Evolutionary conservation across 257 asterid species (phyloP).

Genomic region (Perilla frutescens): DNA sequence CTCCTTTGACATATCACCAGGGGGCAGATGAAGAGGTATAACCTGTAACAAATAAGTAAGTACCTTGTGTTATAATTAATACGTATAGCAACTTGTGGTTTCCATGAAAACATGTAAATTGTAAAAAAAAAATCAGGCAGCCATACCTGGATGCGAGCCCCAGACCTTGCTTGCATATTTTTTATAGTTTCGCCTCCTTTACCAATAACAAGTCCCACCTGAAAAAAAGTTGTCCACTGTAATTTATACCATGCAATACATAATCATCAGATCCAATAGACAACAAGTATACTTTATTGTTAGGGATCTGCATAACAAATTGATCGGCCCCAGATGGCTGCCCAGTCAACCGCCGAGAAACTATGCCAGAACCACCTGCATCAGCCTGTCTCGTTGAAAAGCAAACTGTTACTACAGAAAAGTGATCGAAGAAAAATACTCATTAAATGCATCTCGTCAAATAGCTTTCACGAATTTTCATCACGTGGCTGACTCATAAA

Average conservation of each 20-base stretch:
- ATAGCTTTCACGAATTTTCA: slow-evolving; percentile 4
- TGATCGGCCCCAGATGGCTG: slow-evolving; percentile 72
- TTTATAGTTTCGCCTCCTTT: slow-evolving; percentile 98
- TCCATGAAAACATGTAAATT: too few relatives aligned
- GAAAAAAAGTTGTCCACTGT: slow-evolving; percentile 28
- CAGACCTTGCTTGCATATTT: slow-evolving; percentile 83
- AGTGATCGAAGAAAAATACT: not conserved
- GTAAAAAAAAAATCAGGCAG: not conserved
- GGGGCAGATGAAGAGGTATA: slow-evolving; percentile 88
- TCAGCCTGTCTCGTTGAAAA: slow-evolving; percentile 66
- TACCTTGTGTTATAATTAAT: too few relatives aligned
- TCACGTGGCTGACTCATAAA: slow-evolving; percentile 11
- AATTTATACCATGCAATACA: not conserved
- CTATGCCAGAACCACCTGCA: slow-evolving; percentile 75
- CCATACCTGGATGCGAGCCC: slow-evolving; percentile 89
- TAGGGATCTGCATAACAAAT: slow-evolving; percentile 70
- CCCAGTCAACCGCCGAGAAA: slow-evolving; percentile 64
- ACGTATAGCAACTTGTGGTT: not conserved
- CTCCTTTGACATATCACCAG: slow-evolving; percentile 84
- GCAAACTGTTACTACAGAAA: slow-evolving; percentile 26
- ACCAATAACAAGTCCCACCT: slow-evolving; percentile 99
- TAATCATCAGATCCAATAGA: slow-evolving; percentile 15
- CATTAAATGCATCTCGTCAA: slow-evolving; percentile 2
- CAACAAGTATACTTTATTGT: slow-evolving; percentile 65
- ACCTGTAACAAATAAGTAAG: slow-evolving; percentile 45